Evolutionary conservation across 1,139 yeast genomes (phyloP).

Genomic region (Saccharomycopsis hybrid): DNA sequence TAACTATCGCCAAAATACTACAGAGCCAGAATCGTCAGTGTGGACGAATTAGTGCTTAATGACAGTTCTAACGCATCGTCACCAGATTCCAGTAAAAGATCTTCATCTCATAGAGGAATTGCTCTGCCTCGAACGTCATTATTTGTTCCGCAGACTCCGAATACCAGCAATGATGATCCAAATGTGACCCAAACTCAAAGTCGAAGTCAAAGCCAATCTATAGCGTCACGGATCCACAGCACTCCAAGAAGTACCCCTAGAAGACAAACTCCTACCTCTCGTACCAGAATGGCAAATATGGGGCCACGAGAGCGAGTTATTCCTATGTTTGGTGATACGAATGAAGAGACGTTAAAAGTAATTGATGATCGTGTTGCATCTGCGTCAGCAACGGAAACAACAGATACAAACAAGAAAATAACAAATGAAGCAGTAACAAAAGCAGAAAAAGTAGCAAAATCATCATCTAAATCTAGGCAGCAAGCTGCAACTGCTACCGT

Average conservation of each 20-base stretch:
- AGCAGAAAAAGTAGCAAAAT: not conserved
- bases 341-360: not conserved
- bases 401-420: not conserved
- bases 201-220: not conserved
- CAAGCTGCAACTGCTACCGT: no score
- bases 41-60: not conserved
- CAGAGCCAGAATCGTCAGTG: not conserved
- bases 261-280: no score
- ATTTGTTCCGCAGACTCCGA: no score
- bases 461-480: no score
- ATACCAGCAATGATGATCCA: not conserved
- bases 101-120: no score
- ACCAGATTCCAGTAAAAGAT: not conserved
- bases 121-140: no score
- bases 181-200: not conserved
- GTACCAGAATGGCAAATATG: not conserved
- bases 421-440: not conserved
- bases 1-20: not conserved
- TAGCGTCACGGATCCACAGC: not conserved
- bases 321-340: not conserved
- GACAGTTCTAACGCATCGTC: not conserved
- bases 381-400: not conserved
- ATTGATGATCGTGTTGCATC: not conserved
- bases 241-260: not conserved
- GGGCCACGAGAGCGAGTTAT: not conserved